phyloP scores from a whole-genome alignment of 441 rosid species.

The Euphorbia schlechtendalii region DNA sequence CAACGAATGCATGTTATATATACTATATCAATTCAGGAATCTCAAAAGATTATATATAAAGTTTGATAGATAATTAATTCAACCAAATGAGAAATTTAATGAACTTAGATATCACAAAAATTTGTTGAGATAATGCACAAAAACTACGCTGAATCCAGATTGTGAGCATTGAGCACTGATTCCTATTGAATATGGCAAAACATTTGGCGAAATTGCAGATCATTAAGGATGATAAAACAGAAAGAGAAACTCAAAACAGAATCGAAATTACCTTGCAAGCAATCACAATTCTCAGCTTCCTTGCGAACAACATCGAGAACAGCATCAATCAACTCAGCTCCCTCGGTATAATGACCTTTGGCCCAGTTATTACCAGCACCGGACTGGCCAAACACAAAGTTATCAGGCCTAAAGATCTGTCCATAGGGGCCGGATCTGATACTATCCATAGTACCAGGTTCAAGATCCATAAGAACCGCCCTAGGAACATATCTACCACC shows the following conservation, averaged over 20 bases:
- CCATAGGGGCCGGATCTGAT: slow-evolving; percentile 70
- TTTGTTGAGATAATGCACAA: not conserved
- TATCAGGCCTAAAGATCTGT: slow-evolving; percentile 55
- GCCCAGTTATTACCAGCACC: slow-evolving; percentile 66
- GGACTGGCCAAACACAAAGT: slow-evolving; percentile 56
- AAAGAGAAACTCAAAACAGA: not conserved
- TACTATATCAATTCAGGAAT: not conserved
- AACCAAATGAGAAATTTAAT: not conserved
- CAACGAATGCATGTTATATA: not conserved
- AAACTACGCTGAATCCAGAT: not conserved
- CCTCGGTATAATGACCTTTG: slow-evolving; percentile 87
- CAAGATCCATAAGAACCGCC: slow-evolving; percentile 75
- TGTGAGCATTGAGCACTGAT: not conserved
- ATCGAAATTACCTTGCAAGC: slow-evolving; percentile 61
- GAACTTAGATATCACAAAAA: not conserved
- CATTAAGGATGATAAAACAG: not conserved
- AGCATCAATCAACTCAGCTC: slow-evolving; percentile 89
- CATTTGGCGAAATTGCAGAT: not conserved
- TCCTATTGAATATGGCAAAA: not conserved
- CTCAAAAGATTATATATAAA: not conserved
- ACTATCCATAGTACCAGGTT: slow-evolving; percentile 73
- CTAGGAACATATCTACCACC: slow-evolving; percentile 62
- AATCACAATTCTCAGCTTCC: slow-evolving; percentile 92
- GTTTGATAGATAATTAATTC: not conserved
- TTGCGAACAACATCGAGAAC: slow-evolving; percentile 91